Base-by-base conservation (phyloP, 2,329 filamentous ascomycete species). In the Xylaria sp. region DNA sequence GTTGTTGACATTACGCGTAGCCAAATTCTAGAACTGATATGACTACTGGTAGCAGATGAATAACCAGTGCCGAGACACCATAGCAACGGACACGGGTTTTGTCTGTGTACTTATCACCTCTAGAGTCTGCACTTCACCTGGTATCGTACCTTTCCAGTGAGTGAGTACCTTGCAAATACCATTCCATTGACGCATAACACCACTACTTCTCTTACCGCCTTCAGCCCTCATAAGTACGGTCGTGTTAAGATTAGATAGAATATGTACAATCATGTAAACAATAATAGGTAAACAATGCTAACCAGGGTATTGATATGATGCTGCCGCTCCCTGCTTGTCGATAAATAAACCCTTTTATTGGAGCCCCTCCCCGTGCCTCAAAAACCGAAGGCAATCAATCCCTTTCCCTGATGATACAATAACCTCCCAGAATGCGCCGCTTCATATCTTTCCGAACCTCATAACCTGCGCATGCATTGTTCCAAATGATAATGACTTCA, bases 261-360 rank as follows among this genome's bases (percentile, higher is more conserved):
- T 72, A 69, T 67, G 67, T 73, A 73, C 70, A 71, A 57, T 66
- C 56, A 64, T 70, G 68, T 69, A 69, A 69, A 67, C 58, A 66
- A 58, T 67, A 65, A 57, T 67, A 67, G 46, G 46, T 37, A 61
- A 61, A 61, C 57, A 61, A 67, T 69, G 66, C 65, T 69, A 63
- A 68, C 62, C 51, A 57, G 70, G 70, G 71, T 71, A 72, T 72
- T 69, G 66, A 61, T 64, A 65, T 70, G 61, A 67, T 70, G 60
- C 67, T 63, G 42, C 42, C 33, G 33, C 50, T 60, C 57, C 50
- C 61, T 40, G 45, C 46, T 49, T 43, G 53, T 59, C 50, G 47
- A 50, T 52, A 58, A 59, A 42, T 52, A 31, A 31, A 31, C 56
- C 55, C 47, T 50, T 42, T 50, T 28, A 40, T 54, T 53, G 60